Base-by-base conservation (phyloP, 2,329 filamentous ascomycete species). In the Fusarium denticulatum region DNA sequence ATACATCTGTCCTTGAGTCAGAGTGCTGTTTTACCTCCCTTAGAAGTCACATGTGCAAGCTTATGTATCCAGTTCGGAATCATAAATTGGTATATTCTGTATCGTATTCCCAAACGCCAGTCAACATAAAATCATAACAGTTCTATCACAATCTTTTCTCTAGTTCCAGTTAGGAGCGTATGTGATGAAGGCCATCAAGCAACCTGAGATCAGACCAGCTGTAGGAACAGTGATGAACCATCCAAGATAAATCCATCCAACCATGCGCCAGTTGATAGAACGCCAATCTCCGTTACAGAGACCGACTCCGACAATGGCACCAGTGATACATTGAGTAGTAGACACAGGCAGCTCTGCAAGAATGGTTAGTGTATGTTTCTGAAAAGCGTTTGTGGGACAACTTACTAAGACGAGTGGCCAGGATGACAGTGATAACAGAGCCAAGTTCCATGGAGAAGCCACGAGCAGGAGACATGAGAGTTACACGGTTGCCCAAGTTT, bases 251-350 rank as follows among this genome's bases (percentile, higher is more conserved):
- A 91, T 88, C 84, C 88, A 89, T 11, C 82, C 85, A 10, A 91
- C 86, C 85, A 89, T 89, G 67, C 88, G 86, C 87, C 88, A 91
- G 82, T 91, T 91, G 76, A 91, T 88, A 34, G 88, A 86, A 53
- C 86, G 84, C 83, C 85, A 86, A 50, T 86, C 86, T 32, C 89
- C 89, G 52, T 88, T 89, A 81, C 88, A 90, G 24, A 91, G 85
- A 66, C 88, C 89, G 56, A 91, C 89, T 67, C 89, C 89, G 50
- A 91, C 89, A 26, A 88, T 90, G 46, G 89, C 87, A 52, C 89
- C 89, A 46, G 86, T 89, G 75, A 90, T 90, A 79, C 90, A 92
- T 82, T 91, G 89, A 0, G 90, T 91, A 3, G 90, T 92, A 5
- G 89, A 91, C 37, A 92, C 86, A 5, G 90, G 90, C 5, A 92